Percentiles rank a stretch among this genome's conserved stretches.
These are phyloP conservation scores for Petunia hybrid DNA, from an alignment of 305 asterid species.

Conservation along the genomic window DNA sequence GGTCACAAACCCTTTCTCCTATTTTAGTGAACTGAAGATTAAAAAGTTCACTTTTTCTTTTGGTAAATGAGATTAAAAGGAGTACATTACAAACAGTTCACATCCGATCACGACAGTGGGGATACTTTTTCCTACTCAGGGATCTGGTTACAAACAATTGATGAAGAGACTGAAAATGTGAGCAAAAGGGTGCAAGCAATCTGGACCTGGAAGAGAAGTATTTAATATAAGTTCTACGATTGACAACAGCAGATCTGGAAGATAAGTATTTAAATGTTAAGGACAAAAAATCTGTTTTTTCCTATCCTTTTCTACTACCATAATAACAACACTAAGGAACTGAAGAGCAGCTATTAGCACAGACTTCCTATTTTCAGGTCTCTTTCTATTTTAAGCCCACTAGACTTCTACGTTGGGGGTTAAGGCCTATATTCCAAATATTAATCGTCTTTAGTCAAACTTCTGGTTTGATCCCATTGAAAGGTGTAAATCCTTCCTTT, in stretches of 20 bases:
- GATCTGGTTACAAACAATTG: background rate
- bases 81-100: background rate
- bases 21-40: background rate
- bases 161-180: background rate
- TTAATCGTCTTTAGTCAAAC: background rate
- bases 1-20: background rate
- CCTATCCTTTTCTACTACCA: too few species aligned
- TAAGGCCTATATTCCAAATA: background rate
- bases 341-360: too few species aligned
- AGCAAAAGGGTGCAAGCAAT: background rate
- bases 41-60: background rate
- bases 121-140: slow-evolving; percentile 8
- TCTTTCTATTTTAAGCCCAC: slow-evolving; percentile 8
- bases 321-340: too few species aligned
- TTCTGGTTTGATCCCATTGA: background rate
- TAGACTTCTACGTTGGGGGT: background rate
- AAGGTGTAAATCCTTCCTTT: background rate
- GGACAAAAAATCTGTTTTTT: too few species aligned
- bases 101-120: background rate
- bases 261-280: too few species aligned
- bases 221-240: too few species aligned
- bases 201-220: slow-evolving; percentile 14
- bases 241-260: too few species aligned
- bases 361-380: background rate
- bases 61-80: background rate